Conservation (phyloP, 768 basidiomycete genomes). For the Mycena sanguinolenta region DNA sequence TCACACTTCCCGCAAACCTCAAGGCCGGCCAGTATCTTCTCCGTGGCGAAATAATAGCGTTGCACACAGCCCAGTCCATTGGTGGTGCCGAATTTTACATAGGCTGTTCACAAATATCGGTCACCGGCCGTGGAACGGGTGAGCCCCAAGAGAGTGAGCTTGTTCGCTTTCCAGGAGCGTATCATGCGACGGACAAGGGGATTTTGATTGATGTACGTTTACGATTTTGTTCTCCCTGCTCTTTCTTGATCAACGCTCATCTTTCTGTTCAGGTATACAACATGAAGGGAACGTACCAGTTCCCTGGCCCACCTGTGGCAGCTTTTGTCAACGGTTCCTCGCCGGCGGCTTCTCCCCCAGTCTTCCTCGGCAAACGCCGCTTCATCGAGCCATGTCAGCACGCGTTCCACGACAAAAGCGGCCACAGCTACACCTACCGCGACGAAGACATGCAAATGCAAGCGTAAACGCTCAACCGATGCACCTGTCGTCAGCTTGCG, state of each 20-base stretch:
- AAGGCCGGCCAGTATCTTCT: constrained; percentile 64
- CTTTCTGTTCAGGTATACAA: constrained; percentile 26
- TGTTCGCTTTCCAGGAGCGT: constrained; percentile 48
- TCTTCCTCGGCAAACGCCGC: neutral
- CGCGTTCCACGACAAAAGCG: neutral
- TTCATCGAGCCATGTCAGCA: neutral
- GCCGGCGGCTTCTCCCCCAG: neutral
- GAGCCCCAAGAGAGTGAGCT: constrained; percentile 37
- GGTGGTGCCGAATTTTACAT: constrained; percentile 57
- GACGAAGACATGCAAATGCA: constrained; percentile 2
- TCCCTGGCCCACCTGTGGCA: constrained; percentile 53
- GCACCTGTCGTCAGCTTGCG: neutral
- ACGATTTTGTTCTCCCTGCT: neutral
- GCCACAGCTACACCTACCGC: neutral
- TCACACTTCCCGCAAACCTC: constrained; percentile 52
- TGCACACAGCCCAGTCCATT: constrained; percentile 51
- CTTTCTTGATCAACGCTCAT: neutral
- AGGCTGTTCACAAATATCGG: constrained; percentile 48
- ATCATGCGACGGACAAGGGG: constrained; percentile 32
- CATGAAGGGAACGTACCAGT: constrained; percentile 42
- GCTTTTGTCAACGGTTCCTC: constrained; percentile 36
- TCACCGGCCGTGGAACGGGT: constrained; percentile 48
- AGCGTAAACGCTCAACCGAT: neutral
- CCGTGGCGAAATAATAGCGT: constrained; percentile 64
- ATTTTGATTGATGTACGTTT: constrained; percentile 50